Base-by-base conservation (phyloP, 257 asterid species). In the Fraxinus americana region DNA sequence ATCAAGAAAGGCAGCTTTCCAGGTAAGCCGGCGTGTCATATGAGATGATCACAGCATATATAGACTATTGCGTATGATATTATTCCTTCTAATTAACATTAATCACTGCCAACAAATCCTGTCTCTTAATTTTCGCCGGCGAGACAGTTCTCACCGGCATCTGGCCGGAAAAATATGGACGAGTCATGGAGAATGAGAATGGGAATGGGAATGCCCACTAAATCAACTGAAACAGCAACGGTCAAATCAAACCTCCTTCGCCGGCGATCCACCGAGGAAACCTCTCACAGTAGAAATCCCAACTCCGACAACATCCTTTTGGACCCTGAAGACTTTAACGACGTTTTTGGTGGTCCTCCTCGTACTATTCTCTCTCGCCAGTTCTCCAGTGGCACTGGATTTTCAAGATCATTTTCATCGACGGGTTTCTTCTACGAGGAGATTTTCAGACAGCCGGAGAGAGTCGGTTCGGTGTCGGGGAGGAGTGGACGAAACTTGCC, bases 291-390 rank as follows among this genome's bases (percentile, higher is more conserved):
- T 74, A 87, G 87, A 5, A 78, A 71, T 21, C 34, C 80, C 68
- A 23, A 76, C 63, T 77, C 89, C 89, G 86, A 78, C 82, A 86
- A 81, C 77, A 73, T 76, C 61, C 34, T 72, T 52, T 32, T 79
- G 35, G 75, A 78, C 75, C 83, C 92, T 13, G 91, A 88, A 11
- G 95, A 92, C 83, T 92, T 89, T 74, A 83, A 83, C 78, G 97
- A 92, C 81, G 94, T 93, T 30, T 93, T 93, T 45, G 97, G 98
- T 14, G 97, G 98, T 2, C 97, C 98, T 21, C 98, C 98, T 16
- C 82, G 89, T 4, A 88, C 90, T 5, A 79, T 89, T 32, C 88
- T 87, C 77, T 83, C 88, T 36, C 89, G 89, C 77, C 88, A 84
- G 36, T 86, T 84, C 83, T 76, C 90, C 65, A 39, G 77, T 4